Evolutionary conservation across 768 basidiomycete species (phyloP).

Genomic region (Rhodotorula paludigena): DNA sequence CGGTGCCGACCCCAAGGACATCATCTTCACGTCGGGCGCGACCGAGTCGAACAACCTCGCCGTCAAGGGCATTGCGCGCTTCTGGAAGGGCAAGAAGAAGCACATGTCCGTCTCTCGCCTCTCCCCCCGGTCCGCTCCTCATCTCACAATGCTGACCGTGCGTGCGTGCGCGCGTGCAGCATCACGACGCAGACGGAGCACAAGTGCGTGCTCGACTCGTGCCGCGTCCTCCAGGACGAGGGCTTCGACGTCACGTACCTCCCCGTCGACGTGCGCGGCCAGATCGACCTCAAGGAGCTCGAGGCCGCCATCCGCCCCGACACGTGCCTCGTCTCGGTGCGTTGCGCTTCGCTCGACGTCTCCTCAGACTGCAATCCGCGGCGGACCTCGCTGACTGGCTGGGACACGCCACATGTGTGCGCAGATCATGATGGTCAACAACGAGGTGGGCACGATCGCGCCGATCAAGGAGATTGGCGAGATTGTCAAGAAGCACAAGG

Average conservation of each 20-base stretch:
- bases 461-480: slow-evolving; percentile 92
- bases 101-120: slow-evolving; percentile 63
- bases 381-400: background rate
- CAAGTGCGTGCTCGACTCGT: slow-evolving; percentile 98
- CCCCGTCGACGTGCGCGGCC: slow-evolving; percentile 81
- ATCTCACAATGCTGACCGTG: background rate
- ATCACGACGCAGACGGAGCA: slow-evolving; percentile 62
- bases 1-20: slow-evolving; percentile 90
- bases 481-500: slow-evolving; percentile 75
- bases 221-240: slow-evolving; percentile 88
- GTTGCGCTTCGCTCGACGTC: background rate
- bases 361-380: background rate
- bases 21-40: slow-evolving; percentile 95
- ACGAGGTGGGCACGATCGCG: slow-evolving; percentile 98
- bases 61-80: slow-evolving; percentile 92
- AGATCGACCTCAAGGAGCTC: slow-evolving; percentile 70
- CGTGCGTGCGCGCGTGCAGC: slow-evolving; percentile 1
- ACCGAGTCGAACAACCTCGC: slow-evolving; percentile 97
- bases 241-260: slow-evolving; percentile 97
- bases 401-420: too few relatives aligned
- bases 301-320: slow-evolving; percentile 86
- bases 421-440: slow-evolving; percentile 92
- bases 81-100: slow-evolving; percentile 84
- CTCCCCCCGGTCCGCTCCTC: background rate
- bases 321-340: slow-evolving; percentile 68